Evolutionary conservation across 2,329 filamentous ascomycete genomes (phyloP).

Genomic region (Akanthomyces muscarius): DNA sequence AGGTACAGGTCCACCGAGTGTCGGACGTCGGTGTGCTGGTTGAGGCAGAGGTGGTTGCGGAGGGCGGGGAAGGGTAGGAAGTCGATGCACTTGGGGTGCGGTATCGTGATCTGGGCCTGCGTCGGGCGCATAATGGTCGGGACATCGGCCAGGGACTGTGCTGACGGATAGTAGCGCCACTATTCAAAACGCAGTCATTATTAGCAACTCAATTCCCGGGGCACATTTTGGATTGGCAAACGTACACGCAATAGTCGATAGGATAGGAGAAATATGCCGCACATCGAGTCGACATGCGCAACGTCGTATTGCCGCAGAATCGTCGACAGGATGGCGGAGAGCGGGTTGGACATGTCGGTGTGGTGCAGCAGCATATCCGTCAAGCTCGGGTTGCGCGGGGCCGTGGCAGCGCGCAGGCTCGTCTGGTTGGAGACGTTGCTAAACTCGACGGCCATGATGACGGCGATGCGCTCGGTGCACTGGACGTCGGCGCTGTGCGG

Average conservation of each 20-base stretch:
- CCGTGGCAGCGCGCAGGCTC: slow-evolving; percentile 19
- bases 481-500: slow-evolving; percentile 23
- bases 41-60: slow-evolving; percentile 20
- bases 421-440: slow-evolving; percentile 24
- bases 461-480: slow-evolving; percentile 25
- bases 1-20: slow-evolving; percentile 19
- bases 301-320: slow-evolving; percentile 25
- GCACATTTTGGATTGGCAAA: neutral
- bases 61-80: slow-evolving; percentile 20
- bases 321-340: slow-evolving; percentile 22
- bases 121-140: slow-evolving; percentile 19
- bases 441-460: slow-evolving; percentile 25
- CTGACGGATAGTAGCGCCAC: slow-evolving; percentile 19
- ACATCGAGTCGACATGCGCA: slow-evolving; percentile 23
- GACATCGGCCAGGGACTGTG: slow-evolving; percentile 14
- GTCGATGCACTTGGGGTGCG: slow-evolving; percentile 19
- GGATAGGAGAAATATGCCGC: slow-evolving; percentile 25
- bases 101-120: slow-evolving; percentile 12
- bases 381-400: slow-evolving; percentile 24
- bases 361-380: slow-evolving; percentile 24
- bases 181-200: neutral
- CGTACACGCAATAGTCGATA: slow-evolving; percentile 25
- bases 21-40: slow-evolving; percentile 10
- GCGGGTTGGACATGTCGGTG: slow-evolving; percentile 22
- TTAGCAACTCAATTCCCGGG: no score